Conservation (phyloP, 2,329 filamentous ascomycete genomes). For the Fusarium pseudograminearum region DNA sequence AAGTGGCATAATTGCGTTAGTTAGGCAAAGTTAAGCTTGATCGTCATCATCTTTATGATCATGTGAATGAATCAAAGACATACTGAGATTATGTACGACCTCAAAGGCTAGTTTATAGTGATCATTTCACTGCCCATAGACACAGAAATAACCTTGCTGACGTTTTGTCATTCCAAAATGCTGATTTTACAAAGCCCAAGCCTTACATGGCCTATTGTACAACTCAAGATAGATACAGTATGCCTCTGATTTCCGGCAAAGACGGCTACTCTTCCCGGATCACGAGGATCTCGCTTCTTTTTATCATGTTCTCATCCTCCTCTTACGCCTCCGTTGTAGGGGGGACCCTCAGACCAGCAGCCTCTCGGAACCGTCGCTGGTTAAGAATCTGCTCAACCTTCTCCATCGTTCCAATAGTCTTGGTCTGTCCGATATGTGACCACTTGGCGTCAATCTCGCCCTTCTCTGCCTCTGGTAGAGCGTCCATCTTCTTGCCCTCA, state of each 20-base stretch:
- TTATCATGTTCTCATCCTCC: background rate
- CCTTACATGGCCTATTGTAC: constrained; percentile 45
- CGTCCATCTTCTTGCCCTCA: constrained; percentile 45
- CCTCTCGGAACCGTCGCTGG: constrained; percentile 61
- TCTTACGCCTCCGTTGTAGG: constrained; percentile 40
- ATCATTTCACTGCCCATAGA: too few species aligned
- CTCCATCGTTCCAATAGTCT: constrained; percentile 62
- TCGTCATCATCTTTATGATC: too few species aligned
- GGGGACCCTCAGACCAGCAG: constrained; percentile 48
- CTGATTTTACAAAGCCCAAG: constrained; percentile 41
- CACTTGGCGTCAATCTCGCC: constrained; percentile 63
- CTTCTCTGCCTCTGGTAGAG: constrained; percentile 37
- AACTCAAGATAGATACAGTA: constrained; percentile 41
- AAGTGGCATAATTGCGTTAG: background rate
- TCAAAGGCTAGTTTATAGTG: background rate
- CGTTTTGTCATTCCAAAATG: constrained; percentile 20
- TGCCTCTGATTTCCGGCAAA: constrained; percentile 6
- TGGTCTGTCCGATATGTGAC: constrained; percentile 66
- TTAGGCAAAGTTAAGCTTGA: background rate
- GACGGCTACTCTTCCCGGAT: constrained; percentile 25
- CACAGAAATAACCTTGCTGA: background rate
- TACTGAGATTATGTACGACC: background rate
- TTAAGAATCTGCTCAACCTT: constrained; percentile 70
- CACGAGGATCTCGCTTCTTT: background rate
- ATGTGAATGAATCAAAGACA: background rate